Evolutionary conservation across 179 eudicot species (phyloP).

Genomic region (Silene vulgaris): DNA sequence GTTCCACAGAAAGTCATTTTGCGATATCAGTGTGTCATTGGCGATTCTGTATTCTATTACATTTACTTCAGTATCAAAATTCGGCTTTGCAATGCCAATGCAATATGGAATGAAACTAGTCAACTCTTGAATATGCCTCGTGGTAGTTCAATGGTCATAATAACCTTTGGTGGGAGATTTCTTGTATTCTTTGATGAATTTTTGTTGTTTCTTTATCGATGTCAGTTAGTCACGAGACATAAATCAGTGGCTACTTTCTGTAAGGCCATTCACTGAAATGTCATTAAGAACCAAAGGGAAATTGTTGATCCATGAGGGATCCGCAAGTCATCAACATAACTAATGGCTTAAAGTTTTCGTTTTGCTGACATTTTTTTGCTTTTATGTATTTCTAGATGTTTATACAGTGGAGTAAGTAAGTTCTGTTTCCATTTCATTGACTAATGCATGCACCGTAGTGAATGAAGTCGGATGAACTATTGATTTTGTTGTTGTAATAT

Average conservation of each 20-base stretch:
- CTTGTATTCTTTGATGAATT: not conserved
- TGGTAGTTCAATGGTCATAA: not conserved
- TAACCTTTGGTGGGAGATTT: not conserved
- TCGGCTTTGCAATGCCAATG: not conserved
- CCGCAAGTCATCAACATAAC: not conserved
- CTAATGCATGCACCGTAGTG: not conserved
- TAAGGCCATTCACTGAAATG: not conserved
- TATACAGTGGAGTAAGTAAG: no score
- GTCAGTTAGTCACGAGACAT: not conserved
- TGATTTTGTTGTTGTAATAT: not conserved
- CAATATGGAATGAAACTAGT: not conserved
- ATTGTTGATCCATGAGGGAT: not conserved
- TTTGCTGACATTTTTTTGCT: not conserved
- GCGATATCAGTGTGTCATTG: no score
- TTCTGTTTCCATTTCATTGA: not conserved
- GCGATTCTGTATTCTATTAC: no score
- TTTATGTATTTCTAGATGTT: not conserved
- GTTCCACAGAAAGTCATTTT: no score
- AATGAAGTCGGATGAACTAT: not conserved
- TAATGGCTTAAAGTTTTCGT: not conserved
- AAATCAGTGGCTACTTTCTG: not conserved
- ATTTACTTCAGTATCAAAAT: no score
- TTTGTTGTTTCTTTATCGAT: slow-evolving; percentile 3
- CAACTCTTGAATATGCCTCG: not conserved
- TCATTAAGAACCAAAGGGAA: not conserved